Conservation (phyloP, 148 eudicot species). For the Cornus kousa region DNA sequence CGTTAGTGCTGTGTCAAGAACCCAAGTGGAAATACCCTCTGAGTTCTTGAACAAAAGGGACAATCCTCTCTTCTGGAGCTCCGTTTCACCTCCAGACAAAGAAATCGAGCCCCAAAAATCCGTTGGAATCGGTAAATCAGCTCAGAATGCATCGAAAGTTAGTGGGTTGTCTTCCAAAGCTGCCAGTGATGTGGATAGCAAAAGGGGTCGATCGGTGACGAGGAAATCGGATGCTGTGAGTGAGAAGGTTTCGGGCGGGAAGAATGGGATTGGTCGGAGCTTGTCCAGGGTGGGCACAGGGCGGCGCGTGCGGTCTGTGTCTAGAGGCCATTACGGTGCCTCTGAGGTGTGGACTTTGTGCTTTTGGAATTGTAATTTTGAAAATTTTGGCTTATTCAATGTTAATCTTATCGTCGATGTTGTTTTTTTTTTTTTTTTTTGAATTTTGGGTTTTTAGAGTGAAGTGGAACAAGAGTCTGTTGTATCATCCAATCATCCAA, state of each 20-base stretch:
- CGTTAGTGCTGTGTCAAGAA: constrained; percentile 49
- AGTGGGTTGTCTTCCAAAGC: constrained; percentile 9
- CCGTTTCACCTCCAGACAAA: constrained; percentile 31
- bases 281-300: constrained; percentile 43
- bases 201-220: constrained; percentile 59
- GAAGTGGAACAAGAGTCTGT: constrained; percentile 39
- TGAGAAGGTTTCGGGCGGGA: constrained; percentile 16
- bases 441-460: constrained; percentile 28
- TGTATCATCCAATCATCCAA: constrained; percentile 16
- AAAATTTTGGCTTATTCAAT: background rate
- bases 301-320: constrained; percentile 36
- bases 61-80: constrained; percentile 64
- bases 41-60: constrained; percentile 61
- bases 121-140: background rate
- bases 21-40: constrained; percentile 29
- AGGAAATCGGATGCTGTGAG: constrained; percentile 26
- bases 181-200: constrained; percentile 15
- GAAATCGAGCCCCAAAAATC: constrained; percentile 3
- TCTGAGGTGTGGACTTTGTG: constrained; percentile 38
- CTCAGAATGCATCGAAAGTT: background rate
- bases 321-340: constrained; percentile 32
- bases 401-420: background rate
- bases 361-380: background rate
- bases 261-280: constrained; percentile 39
- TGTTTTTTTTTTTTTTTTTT: background rate